These are phyloP conservation scores for Wickerhamiella siamensis DNA, from an alignment of 805 yeast genomes.

Conservation along the genomic window DNA sequence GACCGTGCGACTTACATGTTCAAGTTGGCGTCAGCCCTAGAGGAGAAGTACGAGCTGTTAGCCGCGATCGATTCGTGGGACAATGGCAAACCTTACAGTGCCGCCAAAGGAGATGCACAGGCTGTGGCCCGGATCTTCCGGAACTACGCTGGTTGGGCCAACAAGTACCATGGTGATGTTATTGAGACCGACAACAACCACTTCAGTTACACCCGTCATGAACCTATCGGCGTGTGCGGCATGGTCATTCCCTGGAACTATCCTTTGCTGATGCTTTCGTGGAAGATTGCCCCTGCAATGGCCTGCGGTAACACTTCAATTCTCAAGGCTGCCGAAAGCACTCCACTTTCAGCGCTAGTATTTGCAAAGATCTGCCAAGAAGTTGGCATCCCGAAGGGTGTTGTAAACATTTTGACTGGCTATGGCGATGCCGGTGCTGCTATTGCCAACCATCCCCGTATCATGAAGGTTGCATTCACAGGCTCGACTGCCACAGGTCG, in stretches of 20 bases:
- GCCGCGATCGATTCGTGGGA: constrained; percentile 79
- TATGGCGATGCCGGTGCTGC: constrained; percentile 55
- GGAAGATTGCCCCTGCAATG: constrained; percentile 74
- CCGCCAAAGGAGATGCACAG: constrained; percentile 36
- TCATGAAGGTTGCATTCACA: constrained; percentile 83
- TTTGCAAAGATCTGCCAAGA: constrained; percentile 43
- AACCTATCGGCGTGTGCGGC: constrained; percentile 53
- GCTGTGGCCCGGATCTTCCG: constrained; percentile 42
- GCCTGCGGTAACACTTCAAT: constrained; percentile 67
- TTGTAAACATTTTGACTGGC: constrained; percentile 57
- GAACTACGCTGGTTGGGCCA: constrained; percentile 66
- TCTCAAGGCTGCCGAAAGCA: constrained; percentile 60
- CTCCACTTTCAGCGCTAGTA: constrained; percentile 55
- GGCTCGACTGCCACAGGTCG: constrained; percentile 89
- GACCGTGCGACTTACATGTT: constrained; percentile 47
- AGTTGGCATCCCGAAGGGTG: constrained; percentile 70
- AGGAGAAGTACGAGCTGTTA: constrained; percentile 51
- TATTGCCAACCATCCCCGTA: constrained; percentile 44
- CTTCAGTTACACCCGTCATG: constrained; percentile 55
- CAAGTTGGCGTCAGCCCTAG: constrained; percentile 70
- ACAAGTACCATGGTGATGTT: constrained; percentile 47
- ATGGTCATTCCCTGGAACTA: constrained; percentile 65
- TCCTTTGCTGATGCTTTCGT: constrained; percentile 56
- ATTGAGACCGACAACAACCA: constrained; percentile 45
- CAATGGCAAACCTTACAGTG: constrained; percentile 59